Evolutionary conservation across 83 land plant species (phyloP).

Genomic region (Larix sibirica): DNA sequence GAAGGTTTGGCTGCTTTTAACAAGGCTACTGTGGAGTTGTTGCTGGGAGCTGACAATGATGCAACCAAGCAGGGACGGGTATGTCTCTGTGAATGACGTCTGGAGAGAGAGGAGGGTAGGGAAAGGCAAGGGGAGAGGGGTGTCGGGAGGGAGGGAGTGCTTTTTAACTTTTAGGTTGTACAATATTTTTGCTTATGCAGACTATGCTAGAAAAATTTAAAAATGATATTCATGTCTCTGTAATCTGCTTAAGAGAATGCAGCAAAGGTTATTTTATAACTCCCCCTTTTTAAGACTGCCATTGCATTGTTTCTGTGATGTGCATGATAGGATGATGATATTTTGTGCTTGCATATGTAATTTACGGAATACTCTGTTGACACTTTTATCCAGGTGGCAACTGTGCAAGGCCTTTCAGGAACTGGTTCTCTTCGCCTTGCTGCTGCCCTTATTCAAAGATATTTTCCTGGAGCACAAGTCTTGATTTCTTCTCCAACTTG

Average conservation of each 20-base stretch:
- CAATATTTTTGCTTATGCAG: neutral
- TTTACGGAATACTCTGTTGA: neutral
- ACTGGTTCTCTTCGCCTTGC: slow-evolving; percentile 95
- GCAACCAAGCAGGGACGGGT: slow-evolving; percentile 53
- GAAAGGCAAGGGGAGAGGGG: too few species aligned
- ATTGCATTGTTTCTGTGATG: too few species aligned
- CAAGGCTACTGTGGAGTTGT: slow-evolving; percentile 89
- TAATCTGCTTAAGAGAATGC: too few species aligned
- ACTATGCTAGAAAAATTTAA: neutral
- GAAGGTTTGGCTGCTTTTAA: slow-evolving; percentile 99
- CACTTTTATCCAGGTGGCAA: slow-evolving; percentile 68
- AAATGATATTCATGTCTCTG: too few species aligned
- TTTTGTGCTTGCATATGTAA: too few species aligned
- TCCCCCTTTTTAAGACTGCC: too few species aligned
- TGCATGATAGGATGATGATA: too few species aligned
- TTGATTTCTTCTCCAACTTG: slow-evolving; percentile 94
- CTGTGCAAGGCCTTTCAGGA: slow-evolving; percentile 96
- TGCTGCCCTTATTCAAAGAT: slow-evolving; percentile 89
- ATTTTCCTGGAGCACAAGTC: slow-evolving; percentile 79
- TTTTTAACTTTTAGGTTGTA: neutral
- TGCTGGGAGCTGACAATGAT: slow-evolving; percentile 87
- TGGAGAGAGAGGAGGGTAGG: too few species aligned
- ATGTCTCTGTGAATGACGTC: neutral
- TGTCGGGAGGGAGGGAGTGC: too few species aligned
- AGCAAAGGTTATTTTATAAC: too few species aligned